Evolutionary conservation across 306 rosid species (phyloP).

Genomic region (Dalbergia cochinchinensis): DNA sequence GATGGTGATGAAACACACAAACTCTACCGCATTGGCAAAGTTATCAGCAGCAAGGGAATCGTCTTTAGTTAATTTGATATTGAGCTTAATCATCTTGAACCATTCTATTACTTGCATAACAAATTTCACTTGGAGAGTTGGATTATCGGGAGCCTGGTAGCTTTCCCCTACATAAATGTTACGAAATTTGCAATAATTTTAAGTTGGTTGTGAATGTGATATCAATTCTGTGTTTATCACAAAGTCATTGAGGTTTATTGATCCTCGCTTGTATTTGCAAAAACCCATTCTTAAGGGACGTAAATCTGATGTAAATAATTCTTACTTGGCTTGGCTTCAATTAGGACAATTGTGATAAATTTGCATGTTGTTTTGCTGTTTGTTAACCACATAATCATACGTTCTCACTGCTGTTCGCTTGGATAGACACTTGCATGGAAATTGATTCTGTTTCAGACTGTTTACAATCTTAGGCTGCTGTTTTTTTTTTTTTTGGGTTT

Average conservation of each 20-base stretch:
- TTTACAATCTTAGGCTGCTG: too few relatives aligned
- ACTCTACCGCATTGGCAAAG: constrained; percentile 77
- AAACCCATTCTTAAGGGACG: not conserved
- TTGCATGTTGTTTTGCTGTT: too few relatives aligned
- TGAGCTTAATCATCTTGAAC: constrained; percentile 19
- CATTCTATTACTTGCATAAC: constrained; percentile 11
- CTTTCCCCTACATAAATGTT: constrained; percentile 28
- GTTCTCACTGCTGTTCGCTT: too few relatives aligned
- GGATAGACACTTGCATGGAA: too few relatives aligned
- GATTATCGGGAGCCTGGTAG: too few relatives aligned
- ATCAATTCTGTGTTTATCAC: constrained; percentile 3
- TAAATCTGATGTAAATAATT: too few relatives aligned
- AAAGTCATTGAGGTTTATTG: not conserved
- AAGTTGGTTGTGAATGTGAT: not conserved
- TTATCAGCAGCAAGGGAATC: constrained; percentile 66
- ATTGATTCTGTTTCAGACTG: too few relatives aligned
- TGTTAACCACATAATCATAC: too few relatives aligned
- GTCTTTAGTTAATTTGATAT: constrained; percentile 43
- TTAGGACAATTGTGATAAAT: too few relatives aligned
- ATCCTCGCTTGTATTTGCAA: not conserved
- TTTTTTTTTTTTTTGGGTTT: too few relatives aligned
- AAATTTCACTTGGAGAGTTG: constrained; percentile 13
- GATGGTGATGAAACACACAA: constrained; percentile 40
- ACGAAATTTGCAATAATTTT: constrained; percentile 28
- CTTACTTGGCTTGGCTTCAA: too few relatives aligned